Conservation (phyloP, 2,329 filamentous ascomycete species). For the Calonectria crousiana region DNA sequence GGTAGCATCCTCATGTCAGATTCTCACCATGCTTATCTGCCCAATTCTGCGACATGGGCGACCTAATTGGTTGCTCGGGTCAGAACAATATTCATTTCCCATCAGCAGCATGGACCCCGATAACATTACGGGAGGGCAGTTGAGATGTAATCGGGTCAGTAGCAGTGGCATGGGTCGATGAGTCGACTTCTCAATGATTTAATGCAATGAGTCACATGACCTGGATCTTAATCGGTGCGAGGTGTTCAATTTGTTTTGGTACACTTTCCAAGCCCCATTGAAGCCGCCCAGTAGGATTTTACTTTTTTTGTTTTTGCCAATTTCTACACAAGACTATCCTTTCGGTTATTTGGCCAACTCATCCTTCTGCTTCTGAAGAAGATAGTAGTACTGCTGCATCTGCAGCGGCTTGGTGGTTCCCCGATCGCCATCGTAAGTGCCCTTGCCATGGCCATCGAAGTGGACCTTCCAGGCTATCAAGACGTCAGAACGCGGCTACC, state of each 20-base stretch:
- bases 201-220: background rate
- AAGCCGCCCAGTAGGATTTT: background rate
- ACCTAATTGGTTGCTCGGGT: background rate
- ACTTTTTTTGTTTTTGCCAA: background rate
- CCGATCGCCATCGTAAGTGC: conserved; percentile 48
- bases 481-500: conserved; percentile 32
- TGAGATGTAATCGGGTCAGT: background rate
- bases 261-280: background rate
- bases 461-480: conserved; percentile 50
- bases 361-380: conserved; percentile 50
- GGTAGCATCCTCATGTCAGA: background rate
- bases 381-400: conserved; percentile 51
- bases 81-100: too few relatives aligned
- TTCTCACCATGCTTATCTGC: background rate
- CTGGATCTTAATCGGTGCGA: background rate
- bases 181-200: background rate
- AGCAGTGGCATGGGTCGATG: background rate
- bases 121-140: background rate
- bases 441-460: conserved; percentile 54
- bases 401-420: conserved; percentile 36
- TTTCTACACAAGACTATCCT: background rate
- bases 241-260: background rate
- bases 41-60: too few relatives aligned
- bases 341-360: conserved; percentile 27
- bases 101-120: background rate